Percentiles rank a stretch among this genome's conserved stretches.
phyloP scores from a whole-genome alignment of 2,329 filamentous ascomycete genomes.

The Hypoxylon sp. region DNA sequence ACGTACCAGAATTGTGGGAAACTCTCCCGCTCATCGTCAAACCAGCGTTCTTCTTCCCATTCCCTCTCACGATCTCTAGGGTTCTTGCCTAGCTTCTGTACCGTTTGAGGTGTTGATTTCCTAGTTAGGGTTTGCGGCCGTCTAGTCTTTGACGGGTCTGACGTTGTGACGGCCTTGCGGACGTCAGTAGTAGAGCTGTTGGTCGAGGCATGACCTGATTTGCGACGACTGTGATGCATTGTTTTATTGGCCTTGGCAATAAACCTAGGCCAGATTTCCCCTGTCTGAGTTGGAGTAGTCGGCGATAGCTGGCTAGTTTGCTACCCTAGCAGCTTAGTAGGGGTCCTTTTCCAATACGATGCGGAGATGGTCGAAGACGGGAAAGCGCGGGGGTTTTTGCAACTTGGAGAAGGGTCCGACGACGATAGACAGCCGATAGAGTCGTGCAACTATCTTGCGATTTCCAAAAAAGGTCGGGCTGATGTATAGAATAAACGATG shows the following conservation, averaged over 20 bases:
- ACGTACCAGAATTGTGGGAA: conserved; percentile 77
- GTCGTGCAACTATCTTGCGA: conserved; percentile 31
- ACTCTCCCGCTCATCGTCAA: conserved; percentile 72
- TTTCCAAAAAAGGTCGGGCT: conserved; percentile 14
- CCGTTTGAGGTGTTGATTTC: conserved; percentile 58
- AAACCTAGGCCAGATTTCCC: conserved; percentile 28
- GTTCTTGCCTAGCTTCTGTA: conserved; percentile 66
- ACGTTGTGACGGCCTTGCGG: conserved; percentile 64
- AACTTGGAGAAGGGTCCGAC: conserved; percentile 30
- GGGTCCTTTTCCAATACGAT: conserved; percentile 42
- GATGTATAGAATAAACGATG: conserved; percentile 14
- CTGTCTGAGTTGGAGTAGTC: conserved; percentile 36
- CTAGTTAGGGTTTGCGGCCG: conserved; percentile 63
- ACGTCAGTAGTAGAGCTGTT: conserved; percentile 70
- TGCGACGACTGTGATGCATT: conserved; percentile 72
- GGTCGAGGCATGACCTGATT: conserved; percentile 67
- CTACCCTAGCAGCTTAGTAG: conserved; percentile 39
- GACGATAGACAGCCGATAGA: conserved; percentile 21
- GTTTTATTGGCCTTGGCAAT: conserved; percentile 48
- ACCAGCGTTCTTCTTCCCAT: conserved; percentile 64
- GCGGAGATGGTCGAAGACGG: conserved; percentile 43
- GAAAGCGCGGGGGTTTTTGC: conserved; percentile 36
- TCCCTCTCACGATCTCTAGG: conserved; percentile 67
- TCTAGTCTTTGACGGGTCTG: conserved; percentile 64
- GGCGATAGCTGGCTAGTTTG: conserved; percentile 30